Percentiles rank a stretch among this genome's conserved stretches.
Conservation (phyloP, 2,329 filamentous ascomycete species). For the Geosmithia putterillii region DNA sequence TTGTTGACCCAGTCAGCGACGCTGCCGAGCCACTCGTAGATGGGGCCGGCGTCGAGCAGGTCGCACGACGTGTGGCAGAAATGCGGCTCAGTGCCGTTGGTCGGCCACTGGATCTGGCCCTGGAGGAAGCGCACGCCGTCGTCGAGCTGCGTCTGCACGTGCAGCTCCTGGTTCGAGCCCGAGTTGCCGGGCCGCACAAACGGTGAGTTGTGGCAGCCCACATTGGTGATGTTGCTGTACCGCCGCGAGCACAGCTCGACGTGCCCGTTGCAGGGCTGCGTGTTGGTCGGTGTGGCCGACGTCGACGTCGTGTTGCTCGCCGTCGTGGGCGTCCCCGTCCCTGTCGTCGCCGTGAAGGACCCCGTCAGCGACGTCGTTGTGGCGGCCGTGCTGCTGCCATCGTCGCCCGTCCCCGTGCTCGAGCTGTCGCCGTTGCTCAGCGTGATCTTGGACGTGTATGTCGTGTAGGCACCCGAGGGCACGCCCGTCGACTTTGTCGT, state of each 20-base stretch:
- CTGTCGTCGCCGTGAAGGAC: conserved; percentile 15
- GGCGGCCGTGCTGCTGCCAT: conserved; percentile 13
- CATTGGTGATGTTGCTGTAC: conserved; percentile 72
- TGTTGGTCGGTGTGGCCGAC: conserved; percentile 46
- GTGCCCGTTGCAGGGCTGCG: conserved; percentile 68
- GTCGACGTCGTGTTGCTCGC: conserved; percentile 2
- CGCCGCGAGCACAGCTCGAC: conserved; percentile 63
- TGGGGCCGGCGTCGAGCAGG: conserved; percentile 68
- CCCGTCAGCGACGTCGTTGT: conserved; percentile 20
- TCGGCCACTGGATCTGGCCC: conserved; percentile 50
- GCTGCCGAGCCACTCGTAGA: conserved; percentile 57
- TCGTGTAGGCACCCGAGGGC: conserved; percentile 31
- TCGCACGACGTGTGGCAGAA: conserved; percentile 82
- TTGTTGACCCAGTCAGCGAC: conserved; percentile 61
- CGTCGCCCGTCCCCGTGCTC: conserved; percentile 9
- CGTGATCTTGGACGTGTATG: conserved; percentile 28
- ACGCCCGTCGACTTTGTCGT: conserved; percentile 23
- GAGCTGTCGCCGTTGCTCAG: conserved; percentile 20
- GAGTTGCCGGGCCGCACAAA: conserved; percentile 60
- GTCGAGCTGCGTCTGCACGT: conserved; percentile 60
- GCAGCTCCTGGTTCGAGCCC: conserved; percentile 61
- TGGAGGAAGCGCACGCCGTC: conserved; percentile 60
- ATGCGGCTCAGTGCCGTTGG: conserved; percentile 43
- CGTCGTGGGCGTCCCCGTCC: conserved; percentile 27
- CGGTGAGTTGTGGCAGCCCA: conserved; percentile 71